These are phyloP conservation scores for Phytophthora melonis DNA, from an alignment of 352 stramenopile genomes.

Conservation along the genomic window DNA sequence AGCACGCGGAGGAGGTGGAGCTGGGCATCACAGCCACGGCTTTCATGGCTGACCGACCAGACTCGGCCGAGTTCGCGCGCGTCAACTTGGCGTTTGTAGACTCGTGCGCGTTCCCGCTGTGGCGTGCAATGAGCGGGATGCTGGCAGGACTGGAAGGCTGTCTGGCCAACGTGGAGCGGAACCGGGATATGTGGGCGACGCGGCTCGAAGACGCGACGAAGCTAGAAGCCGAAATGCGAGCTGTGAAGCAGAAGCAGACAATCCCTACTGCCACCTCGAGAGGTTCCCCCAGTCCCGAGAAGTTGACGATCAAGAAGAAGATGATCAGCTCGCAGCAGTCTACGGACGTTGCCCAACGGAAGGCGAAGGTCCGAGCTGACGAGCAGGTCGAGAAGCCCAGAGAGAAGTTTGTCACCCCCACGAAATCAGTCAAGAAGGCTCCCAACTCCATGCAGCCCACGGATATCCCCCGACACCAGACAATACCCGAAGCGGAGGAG, in stretches of 20 bases:
- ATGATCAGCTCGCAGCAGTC: neutral
- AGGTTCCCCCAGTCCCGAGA: conserved; percentile 9
- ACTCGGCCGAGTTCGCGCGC: conserved; percentile 70
- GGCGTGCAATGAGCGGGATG: conserved; percentile 73
- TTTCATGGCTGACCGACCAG: conserved; percentile 81
- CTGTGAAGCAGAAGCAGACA: conserved; percentile 9
- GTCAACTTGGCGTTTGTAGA: conserved; percentile 87
- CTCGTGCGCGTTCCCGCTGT: conserved; percentile 87
- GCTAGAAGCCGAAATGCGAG: conserved; percentile 21
- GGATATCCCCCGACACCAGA: conserved; percentile 5
- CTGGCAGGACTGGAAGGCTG: conserved; percentile 68
- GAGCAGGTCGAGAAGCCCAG: neutral
- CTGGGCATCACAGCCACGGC: conserved; percentile 69
- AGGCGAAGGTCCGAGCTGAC: neutral
- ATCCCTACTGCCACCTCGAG: neutral
- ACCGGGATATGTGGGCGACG: conserved; percentile 68
- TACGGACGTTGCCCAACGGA: neutral
- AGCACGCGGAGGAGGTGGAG: conserved; percentile 78
- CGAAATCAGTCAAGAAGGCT: conserved; percentile 16
- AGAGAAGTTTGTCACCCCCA: conserved; percentile 19
- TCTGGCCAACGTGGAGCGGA: conserved; percentile 73
- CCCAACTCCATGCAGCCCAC: conserved; percentile 4
- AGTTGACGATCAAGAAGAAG: conserved; percentile 26
- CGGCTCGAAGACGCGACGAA: conserved; percentile 41
- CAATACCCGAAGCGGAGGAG: conserved; percentile 1